Conservation (phyloP, 495 filamentous ascomycete species). For the Aspergillus bertholletiae region DNA sequence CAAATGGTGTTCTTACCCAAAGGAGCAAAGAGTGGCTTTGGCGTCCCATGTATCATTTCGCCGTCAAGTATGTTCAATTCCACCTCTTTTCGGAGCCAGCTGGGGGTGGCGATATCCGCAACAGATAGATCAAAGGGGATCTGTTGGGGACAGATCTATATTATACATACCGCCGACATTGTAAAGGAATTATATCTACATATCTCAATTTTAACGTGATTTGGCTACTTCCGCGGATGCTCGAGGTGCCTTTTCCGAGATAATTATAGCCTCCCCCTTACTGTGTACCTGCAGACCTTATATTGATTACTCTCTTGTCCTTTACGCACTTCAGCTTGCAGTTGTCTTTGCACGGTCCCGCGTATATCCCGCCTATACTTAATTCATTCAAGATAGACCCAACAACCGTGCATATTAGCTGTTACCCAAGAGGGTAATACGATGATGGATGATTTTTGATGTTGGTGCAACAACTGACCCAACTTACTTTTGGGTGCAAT, state of each 20-base stretch:
- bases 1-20: neutral
- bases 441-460: neutral
- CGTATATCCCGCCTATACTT: neutral
- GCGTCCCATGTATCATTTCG: neutral
- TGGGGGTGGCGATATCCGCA: neutral
- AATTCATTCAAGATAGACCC: neutral
- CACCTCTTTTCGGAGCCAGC: neutral
- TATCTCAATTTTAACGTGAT: neutral
- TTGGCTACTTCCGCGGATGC: neutral
- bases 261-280: constrained; percentile 15
- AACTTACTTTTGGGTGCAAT: neutral
- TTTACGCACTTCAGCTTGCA: constrained; percentile 12
- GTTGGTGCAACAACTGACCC: neutral
- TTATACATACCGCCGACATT: neutral
- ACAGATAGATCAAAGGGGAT: neutral
- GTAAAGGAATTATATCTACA: neutral
- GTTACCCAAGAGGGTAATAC: neutral
- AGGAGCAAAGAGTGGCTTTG: neutral
- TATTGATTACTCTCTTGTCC: neutral
- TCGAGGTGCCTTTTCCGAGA: neutral
- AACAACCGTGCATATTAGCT: neutral
- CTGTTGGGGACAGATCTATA: no score
- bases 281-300: constrained; percentile 16
- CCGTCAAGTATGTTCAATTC: neutral
- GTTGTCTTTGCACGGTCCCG: constrained; percentile 15